These are phyloP conservation scores for Globisporangium barbulae DNA, from an alignment of 352 stramenopile genomes.

Conservation along the genomic window DNA sequence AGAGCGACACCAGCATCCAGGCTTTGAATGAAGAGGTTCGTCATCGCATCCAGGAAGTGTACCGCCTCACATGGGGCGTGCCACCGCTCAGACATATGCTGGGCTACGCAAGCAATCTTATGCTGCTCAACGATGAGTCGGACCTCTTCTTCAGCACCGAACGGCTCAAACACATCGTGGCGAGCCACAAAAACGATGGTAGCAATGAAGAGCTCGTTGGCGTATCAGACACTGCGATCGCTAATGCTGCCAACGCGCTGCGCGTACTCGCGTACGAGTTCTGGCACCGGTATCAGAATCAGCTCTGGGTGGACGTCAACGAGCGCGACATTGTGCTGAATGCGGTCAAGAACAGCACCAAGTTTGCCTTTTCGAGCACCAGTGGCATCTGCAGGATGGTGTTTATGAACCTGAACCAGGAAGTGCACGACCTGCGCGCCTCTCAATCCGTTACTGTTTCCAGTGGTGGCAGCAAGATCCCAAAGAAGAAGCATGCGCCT, in stretches of 20 bases:
- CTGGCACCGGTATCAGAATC: constrained; percentile 80
- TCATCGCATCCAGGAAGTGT: constrained; percentile 67
- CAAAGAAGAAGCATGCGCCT: constrained; percentile 6
- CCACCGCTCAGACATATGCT: constrained; percentile 48
- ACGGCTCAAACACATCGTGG: constrained; percentile 14
- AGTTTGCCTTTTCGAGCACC: constrained; percentile 41
- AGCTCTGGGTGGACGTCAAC: constrained; percentile 62
- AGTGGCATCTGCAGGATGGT: constrained; percentile 51
- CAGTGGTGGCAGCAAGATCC: constrained; percentile 4
- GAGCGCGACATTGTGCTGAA: constrained; percentile 51
- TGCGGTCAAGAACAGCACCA: constrained; percentile 50
- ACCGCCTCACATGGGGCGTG: constrained; percentile 53
- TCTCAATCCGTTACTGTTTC: not conserved
- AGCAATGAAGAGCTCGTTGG: not conserved
- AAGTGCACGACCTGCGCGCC: constrained; percentile 34
- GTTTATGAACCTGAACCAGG: constrained; percentile 54
- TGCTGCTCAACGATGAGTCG: constrained; percentile 54
- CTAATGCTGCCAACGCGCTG: constrained; percentile 26
- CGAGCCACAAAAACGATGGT: not conserved
- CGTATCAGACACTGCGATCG: constrained; percentile 22
- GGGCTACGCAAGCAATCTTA: constrained; percentile 52
- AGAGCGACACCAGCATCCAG: not conserved
- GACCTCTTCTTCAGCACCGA: constrained; percentile 59
- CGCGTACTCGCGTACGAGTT: constrained; percentile 49
- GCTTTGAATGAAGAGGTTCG: constrained; percentile 24